Evolutionary conservation across 2,329 filamentous ascomycete species (phyloP), one percentile per base, ranked within the genome.

Genomic region (Shiraia sp.): DNA sequence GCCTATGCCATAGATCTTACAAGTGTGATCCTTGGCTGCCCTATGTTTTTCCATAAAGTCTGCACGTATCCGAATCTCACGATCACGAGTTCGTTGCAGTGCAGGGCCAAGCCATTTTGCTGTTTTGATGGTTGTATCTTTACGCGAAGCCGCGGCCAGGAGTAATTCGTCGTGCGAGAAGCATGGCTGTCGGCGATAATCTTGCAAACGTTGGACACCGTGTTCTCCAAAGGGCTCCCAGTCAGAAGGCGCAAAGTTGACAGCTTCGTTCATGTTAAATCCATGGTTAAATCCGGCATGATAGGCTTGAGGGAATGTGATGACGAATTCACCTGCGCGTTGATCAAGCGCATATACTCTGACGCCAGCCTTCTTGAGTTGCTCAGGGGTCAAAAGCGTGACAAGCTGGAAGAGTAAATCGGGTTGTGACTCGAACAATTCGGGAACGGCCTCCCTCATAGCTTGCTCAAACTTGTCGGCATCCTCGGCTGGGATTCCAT

Each of bases 201-300:
- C 80, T 57, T 93, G 89, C 22, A 97, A 76, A 52, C 92, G 81
- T 58, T 92, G 85, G 1, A 97, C 91, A 1, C 93, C 91, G 19
- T 85, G 80, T 40, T 92, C 84, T 2, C 93, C 93, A 63, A 85
- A 95, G 0, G 90, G 90, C 61, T 99, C 93, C 93, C 93, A 99
- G 59, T 99, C 93, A 19, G 77, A 79, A 0, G 93, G 93, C 0
- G 93, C 93, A 71, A 99, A 99, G 65, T 99, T 99, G 56, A 99
- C 93, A 4, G 93, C 93, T 68, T 99, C 93, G 57, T 99, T 99
- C 71, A 96, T 95, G 65, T 99, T 99, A 75, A 99, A 99, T 3
- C 76, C 93, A 59, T 99, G 93, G 60, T 99, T 99, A 73, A 99
- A 99, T 0, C 93, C 93, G 5, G 93, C 92, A 66, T 99, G 93